Percentiles rank a stretch among this genome's conserved stretches.
These are phyloP conservation scores for Lasiodiplodia sp. DNA, from an alignment of 2,329 filamentous ascomycete species.

Conservation along the genomic window DNA sequence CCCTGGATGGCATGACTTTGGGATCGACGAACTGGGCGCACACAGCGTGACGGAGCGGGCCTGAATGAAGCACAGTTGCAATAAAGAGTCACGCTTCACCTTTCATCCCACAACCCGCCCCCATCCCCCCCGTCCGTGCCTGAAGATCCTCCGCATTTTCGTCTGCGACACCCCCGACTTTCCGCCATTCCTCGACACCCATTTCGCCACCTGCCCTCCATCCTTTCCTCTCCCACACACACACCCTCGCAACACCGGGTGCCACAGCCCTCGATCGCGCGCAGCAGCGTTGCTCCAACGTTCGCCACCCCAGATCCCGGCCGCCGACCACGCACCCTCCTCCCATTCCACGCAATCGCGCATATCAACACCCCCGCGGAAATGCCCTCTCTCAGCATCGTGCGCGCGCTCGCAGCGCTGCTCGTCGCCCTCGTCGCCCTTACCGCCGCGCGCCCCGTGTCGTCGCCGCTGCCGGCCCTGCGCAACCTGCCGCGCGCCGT, in stretches of 20 bases:
- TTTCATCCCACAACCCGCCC: background rate
- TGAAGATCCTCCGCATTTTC: conserved; percentile 19
- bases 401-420: background rate
- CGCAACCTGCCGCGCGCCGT: conserved; percentile 18
- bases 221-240: background rate
- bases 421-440: background rate
- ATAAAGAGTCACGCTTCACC: background rate
- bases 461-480: background rate
- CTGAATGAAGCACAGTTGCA: too few relatives aligned
- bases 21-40: too few relatives aligned
- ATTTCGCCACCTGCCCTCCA: background rate
- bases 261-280: too few relatives aligned
- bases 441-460: conserved; percentile 2
- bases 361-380: background rate
- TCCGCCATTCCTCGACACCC: background rate
- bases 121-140: conserved; percentile 1
- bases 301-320: background rate
- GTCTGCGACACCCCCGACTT: background rate
- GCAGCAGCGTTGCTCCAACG: too few relatives aligned
- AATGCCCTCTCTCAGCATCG: background rate
- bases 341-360: background rate
- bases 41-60: too few relatives aligned
- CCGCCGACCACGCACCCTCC: background rate
- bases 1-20: conserved; percentile 1
- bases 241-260: background rate